These are phyloP conservation scores for Vitis hybrid DNA, from an alignment of 177 flowering plant genomes.

Conservation along the genomic window DNA sequence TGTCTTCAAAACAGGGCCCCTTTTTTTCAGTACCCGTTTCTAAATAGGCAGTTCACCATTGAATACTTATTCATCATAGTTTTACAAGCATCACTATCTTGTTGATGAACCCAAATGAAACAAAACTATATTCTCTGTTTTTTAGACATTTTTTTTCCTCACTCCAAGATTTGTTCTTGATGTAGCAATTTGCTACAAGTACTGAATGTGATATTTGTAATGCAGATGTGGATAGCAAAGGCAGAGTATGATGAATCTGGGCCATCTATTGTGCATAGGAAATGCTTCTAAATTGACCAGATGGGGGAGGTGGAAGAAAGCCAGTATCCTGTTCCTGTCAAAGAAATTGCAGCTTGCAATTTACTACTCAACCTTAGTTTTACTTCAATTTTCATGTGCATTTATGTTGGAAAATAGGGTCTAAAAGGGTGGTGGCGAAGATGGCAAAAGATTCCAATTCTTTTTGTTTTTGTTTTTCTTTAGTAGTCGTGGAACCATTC, in stretches of 20 bases:
- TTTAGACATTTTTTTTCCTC: too few species aligned
- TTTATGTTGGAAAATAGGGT: background rate
- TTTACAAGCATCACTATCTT: too few species aligned
- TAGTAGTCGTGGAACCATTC: constrained; percentile 11
- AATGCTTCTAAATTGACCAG: constrained; percentile 31
- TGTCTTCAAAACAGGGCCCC: too few species aligned
- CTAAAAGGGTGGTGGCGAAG: background rate
- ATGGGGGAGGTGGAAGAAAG: background rate
- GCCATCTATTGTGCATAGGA: constrained; percentile 40
- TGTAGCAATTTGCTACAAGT: background rate
- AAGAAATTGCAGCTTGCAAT: constrained; percentile 5
- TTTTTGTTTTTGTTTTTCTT: constrained; percentile 7
- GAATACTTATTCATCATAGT: too few species aligned
- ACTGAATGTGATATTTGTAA: background rate
- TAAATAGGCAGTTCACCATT: too few species aligned
- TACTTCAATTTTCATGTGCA: constrained; percentile 1
- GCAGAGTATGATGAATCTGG: constrained; percentile 40
- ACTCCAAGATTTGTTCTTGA: background rate
- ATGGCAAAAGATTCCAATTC: background rate
- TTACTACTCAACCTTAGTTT: constrained; percentile 5
- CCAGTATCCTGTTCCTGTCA: too few species aligned
- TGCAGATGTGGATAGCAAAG: constrained; percentile 48
- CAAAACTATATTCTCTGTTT: too few species aligned
- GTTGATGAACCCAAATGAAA: too few species aligned
- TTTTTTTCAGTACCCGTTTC: too few species aligned